Evolutionary conservation across 345 rosid genomes (phyloP), one percentile per base, ranked within the genome.

Genomic region (Pistacia vera): DNA sequence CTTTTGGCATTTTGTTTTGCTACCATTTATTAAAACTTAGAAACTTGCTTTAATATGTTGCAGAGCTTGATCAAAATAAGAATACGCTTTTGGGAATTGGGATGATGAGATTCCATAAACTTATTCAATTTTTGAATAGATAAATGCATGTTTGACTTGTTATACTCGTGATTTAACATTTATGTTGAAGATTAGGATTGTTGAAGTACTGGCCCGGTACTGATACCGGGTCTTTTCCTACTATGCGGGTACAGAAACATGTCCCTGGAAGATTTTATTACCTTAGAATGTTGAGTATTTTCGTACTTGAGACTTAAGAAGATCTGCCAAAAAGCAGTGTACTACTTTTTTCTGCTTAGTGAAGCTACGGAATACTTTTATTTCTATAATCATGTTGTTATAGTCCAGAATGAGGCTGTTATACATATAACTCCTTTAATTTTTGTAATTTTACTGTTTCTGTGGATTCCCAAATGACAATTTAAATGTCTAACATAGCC

Each of bases 401-500:
- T 63, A 35, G 11, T 16, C 12, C 22, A 33, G 18, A 35, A 62
- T 35, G 22, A 33, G 20, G 67, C 22, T 63, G 4, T 63, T 41
- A 5, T 4, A 13, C n/a, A 63, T 17, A 18, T 38, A 11, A 41
- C 5, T 63, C 14, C 52, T n/a, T 30, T 30, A 38, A 4, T 54
- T 22, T 36, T 20, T 36, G 7, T 41, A 38, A 0, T 48, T 25
- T 74, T 52, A 41, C 70, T 44, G 5, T 22, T 13, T 25, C 41
- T 57, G 16, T 64, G 28, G 25, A 30, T 16, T 16, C 16, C 64
- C 58, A 36, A 58, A 9, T 2, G 20, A 12, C 20, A 4, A 49
- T 46, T 41, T 44, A 35, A 52, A 63, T 72, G 44, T 73, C 73
- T 81, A 59, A 79, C 67, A 17, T 13, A 46, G 13, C 36, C 63